Evolutionary conservation across 176 grass and related monocot species (phyloP), one percentile per base, ranked within the genome.

Genomic region (Lolium multiflorum): DNA sequence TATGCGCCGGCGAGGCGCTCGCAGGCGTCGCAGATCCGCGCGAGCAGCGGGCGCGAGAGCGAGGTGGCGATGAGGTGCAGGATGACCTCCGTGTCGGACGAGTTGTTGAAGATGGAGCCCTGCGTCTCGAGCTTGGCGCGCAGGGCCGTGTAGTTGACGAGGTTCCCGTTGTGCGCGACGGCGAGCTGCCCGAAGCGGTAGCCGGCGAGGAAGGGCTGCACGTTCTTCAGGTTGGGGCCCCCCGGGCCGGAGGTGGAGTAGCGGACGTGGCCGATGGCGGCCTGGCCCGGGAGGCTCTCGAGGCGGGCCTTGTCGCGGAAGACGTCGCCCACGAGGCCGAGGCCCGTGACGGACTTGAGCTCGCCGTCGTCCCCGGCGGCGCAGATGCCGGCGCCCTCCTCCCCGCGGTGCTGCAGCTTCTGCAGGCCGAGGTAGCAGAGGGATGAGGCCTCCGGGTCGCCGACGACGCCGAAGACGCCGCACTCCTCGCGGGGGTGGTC

Each of bases 401-500:
- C 94, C 16, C 97, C 90, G 56, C 92, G 91, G 82, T 99, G 97
- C 83, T 99, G 97, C 44, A 99, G 92, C 60, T 92, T 94, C 84
- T 99, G 94, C 63, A 99, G 86, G 41, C 88, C 94, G 0, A 94
- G 89, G 82, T 91, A 91, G 87, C 92, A 96, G 20, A 99, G 84
- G 54, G 81, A 90, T 10, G 92, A 43, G 3, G 94, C 97, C 62
- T 96, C 90, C 5, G 89, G 90, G 77, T 99, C 97, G 1, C 97
- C 94, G 18, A 99, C 88, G n/a, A 99, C 89, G 16, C 89, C 92
- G 74, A 99, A 84, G 25, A 99, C 94, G 69, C 97, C 90, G 84
- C 97, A 96, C 94, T 99, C 94, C 88, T 99, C 94, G 35, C 94
- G 94, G 3, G 94, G 97, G 79, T 99, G 93, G 80, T 96, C 97